Evolutionary conservation across 805 yeast genomes (phyloP), one percentile per base, ranked within the genome.

Genomic region (Cyberlindnera maritima): DNA sequence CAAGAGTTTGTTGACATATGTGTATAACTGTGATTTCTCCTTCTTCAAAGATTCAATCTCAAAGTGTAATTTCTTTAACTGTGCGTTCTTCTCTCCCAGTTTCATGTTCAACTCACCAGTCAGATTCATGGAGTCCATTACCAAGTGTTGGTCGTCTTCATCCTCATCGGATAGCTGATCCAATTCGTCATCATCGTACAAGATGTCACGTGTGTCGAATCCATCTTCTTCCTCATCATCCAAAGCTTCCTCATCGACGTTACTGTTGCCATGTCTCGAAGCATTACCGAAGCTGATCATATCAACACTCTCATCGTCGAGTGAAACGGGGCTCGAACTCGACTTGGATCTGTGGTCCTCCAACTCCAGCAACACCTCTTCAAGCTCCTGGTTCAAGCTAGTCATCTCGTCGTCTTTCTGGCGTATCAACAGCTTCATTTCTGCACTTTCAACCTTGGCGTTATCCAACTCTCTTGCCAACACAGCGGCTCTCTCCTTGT

Each of bases 1-100:
- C 20, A 61, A 37, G 14, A 60, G 43, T 23, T 36, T 54, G 47
- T 60, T 59, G 35, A 60, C 52, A 33, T 61, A 61, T 7, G 46
- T 44, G 40, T 60, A 59, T 12, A 61, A 48, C 35, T 61, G 64
- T 1, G 23, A 31, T 31, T 56, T 59, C 33, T 61, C 65, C 13
- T 56, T 58, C 44, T 49, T 51, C 28, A 60, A 43, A 1, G 63
- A 47, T 8, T 33, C 47, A 15, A 57, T 40, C 37, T 59, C 62
- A 47, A 57, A 61, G n/a, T 41, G 36, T 9, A 47, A 41, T 3
- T 39, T 36, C 33, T 46, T 45, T 2, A 58, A 26, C 2, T 17
- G 13, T 13, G 15, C 47, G 2, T 54, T 50, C 18, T 41, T 46
- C 18, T 55, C 52, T 17, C 49, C 49, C 11, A 58, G 32, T 15